These are phyloP conservation scores for Babesia gibsoni DNA, from an alignment of 169 alveolate genomes.

Conservation along the genomic window DNA sequence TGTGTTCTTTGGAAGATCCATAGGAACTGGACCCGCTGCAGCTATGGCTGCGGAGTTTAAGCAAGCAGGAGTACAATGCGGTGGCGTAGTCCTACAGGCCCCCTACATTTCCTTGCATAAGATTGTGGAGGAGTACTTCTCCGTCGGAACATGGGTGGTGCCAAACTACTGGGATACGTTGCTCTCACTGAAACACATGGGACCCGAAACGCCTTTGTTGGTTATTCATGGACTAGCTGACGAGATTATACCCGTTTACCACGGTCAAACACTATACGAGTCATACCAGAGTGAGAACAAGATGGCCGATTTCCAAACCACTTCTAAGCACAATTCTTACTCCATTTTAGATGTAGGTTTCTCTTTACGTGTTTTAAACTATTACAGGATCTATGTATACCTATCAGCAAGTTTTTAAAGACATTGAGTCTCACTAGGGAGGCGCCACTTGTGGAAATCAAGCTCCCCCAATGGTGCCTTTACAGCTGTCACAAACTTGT, in stretches of 20 bases:
- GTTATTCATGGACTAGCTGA: constrained; percentile 79
- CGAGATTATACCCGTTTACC: constrained; percentile 76
- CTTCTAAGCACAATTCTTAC: constrained; percentile 71
- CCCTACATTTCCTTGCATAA: constrained; percentile 79
- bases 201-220: constrained; percentile 71
- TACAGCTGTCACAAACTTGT: constrained; percentile 36
- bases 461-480: constrained; percentile 61
- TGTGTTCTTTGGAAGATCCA: constrained; percentile 79
- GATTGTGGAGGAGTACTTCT: constrained; percentile 73
- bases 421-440: constrained; percentile 18
- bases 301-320: constrained; percentile 69
- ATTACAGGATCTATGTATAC: constrained; percentile 46
- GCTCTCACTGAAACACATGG: constrained; percentile 42
- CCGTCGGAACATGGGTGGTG: constrained; percentile 71
- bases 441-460: constrained; percentile 17
- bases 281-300: constrained; percentile 63
- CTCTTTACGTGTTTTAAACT: background rate
- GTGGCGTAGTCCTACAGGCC: constrained; percentile 82
- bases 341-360: constrained; percentile 67
- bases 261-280: constrained; percentile 76
- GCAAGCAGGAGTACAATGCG: constrained; percentile 64
- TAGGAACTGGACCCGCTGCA: constrained; percentile 85
- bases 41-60: constrained; percentile 71
- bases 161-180: constrained; percentile 72
- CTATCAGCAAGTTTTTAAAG: constrained; percentile 37